A percentile compares a stretch with the other conserved stretches of the same genome.
Conservation (phyloP, 345 rosid species). For the Luvunga scandens region DNA sequence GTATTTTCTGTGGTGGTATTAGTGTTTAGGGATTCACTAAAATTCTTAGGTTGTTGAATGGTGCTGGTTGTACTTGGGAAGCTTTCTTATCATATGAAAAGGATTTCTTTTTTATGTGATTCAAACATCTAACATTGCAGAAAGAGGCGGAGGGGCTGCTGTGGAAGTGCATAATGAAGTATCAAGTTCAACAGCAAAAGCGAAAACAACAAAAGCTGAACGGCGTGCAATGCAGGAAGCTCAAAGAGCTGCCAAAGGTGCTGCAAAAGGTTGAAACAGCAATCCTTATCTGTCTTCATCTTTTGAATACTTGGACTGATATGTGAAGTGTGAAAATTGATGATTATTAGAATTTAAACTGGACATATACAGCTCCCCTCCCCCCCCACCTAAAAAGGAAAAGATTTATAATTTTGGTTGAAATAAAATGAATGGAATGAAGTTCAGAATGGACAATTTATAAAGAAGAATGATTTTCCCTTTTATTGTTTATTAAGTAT, state of each 20-base stretch:
- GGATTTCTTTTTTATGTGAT: background rate
- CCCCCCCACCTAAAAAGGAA: background rate
- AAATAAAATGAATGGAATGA: background rate
- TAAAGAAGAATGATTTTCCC: background rate
- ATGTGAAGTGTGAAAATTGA: background rate
- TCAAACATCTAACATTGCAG: conserved; percentile 31
- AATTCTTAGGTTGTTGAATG: background rate
- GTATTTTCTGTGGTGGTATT: background rate
- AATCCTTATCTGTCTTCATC: background rate
- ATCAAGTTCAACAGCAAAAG: conserved; percentile 41
- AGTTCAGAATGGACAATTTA: background rate
- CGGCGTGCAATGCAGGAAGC: conserved; percentile 70
- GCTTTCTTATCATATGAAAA: background rate
- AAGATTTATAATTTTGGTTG: background rate
- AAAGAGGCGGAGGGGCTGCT: conserved; percentile 27
- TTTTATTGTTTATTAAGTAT: too few species aligned
- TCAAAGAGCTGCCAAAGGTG: conserved; percentile 63
- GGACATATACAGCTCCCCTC: background rate
- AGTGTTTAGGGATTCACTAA: background rate
- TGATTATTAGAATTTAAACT: background rate
- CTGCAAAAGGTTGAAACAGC: conserved; percentile 42
- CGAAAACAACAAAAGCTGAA: conserved; percentile 67
- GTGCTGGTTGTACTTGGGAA: background rate
- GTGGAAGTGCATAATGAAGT: conserved; percentile 36
- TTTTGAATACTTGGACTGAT: background rate